These are phyloP conservation scores for Citrus sinensis DNA, from an alignment of 345 rosid species.

Conservation along the genomic window DNA sequence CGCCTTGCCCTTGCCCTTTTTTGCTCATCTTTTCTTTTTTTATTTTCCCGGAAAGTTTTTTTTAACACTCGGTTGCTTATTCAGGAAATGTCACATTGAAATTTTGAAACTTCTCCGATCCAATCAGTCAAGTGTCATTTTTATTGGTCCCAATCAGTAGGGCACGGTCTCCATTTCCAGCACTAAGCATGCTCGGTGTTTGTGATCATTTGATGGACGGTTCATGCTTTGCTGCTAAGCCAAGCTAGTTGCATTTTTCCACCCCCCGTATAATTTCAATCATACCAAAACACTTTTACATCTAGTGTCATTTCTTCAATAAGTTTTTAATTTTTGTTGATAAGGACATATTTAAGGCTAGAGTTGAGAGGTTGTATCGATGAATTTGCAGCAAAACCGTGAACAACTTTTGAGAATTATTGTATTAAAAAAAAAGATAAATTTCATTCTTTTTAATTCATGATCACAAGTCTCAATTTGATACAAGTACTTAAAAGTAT, in stretches of 20 bases:
- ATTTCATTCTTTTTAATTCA: no score
- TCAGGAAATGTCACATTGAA: background rate
- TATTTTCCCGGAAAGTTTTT: background rate
- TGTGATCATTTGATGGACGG: slow-evolving; percentile 2
- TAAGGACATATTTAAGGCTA: background rate
- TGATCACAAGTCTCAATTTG: no score
- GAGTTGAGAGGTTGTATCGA: no score
- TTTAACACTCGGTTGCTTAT: background rate
- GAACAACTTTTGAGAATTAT: no score
- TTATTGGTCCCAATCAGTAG: background rate
- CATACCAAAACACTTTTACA: no score
- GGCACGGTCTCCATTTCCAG: background rate
- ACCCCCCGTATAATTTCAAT: background rate
- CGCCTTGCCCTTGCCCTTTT: background rate
- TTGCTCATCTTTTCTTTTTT: background rate
- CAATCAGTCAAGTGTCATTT: background rate
- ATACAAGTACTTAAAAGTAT: no score
- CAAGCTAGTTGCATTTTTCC: background rate
- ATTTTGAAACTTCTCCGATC: background rate
- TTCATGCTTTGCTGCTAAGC: slow-evolving; percentile 21
- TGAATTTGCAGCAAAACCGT: no score
- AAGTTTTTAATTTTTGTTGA: background rate
- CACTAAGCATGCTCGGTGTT: background rate
- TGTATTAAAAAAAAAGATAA: no score
- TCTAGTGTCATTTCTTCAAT: background rate